Evolutionary conservation across 2,329 filamentous ascomycete species (phyloP).

Genomic region (Cryphonectria carpinicola): DNA sequence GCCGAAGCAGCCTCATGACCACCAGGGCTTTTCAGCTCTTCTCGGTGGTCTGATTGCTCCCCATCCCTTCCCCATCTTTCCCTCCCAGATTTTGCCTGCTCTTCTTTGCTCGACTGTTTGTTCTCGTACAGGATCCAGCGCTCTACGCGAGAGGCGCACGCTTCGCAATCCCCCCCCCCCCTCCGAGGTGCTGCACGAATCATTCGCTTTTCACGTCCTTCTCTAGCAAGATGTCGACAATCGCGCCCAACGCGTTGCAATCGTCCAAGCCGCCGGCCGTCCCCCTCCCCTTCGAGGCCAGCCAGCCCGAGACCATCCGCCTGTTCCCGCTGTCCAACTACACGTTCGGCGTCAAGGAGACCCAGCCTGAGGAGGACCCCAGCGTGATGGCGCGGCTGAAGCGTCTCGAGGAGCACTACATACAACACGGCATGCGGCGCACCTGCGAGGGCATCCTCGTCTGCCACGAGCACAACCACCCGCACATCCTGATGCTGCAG

Average conservation of each 20-base stretch:
- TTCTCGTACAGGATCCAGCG: not conserved
- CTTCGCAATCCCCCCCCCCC: not conserved
- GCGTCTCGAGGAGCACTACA: constrained; percentile 94
- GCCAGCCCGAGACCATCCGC: constrained; percentile 87
- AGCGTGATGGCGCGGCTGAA: constrained; percentile 91
- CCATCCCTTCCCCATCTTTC: not conserved
- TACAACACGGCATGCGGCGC: constrained; percentile 89
- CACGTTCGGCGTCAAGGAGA: constrained; percentile 98
- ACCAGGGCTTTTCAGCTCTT: not conserved
- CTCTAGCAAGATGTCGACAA: constrained; percentile 71
- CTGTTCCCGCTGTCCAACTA: constrained; percentile 97
- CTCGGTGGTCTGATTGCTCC: not conserved
- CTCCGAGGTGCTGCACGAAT: not conserved
- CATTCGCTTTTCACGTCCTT: too few relatives aligned
- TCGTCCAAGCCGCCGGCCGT: constrained; percentile 78
- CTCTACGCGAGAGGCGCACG: not conserved
- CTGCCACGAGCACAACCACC: constrained; percentile 98
- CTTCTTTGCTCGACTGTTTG: not conserved
- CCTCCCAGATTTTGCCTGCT: not conserved
- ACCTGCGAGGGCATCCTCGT: constrained; percentile 97
- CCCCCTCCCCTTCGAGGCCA: constrained; percentile 82
- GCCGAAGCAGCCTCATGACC: not conserved
- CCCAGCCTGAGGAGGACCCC: constrained; percentile 95
- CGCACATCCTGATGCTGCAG: constrained; percentile 97
- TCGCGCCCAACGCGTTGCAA: constrained; percentile 75